Evolutionary conservation across 192 early-diverging fungal species (phyloP).

Genomic region (Backusella macrospora): DNA sequence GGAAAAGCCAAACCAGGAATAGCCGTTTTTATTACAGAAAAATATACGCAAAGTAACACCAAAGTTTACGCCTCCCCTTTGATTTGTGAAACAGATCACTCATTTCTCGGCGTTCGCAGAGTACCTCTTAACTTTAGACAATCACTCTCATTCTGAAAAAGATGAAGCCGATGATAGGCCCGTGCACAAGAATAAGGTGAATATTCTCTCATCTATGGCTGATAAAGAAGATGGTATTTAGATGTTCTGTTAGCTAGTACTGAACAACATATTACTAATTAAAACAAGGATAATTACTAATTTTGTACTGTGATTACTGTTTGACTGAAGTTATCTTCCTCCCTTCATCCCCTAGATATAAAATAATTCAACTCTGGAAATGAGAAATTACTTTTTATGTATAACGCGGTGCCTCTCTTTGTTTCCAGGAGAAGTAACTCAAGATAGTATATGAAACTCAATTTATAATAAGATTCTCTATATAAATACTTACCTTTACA

Average conservation of each 20-base stretch:
- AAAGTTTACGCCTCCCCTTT: slow-evolving; percentile 10
- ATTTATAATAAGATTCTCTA: too few species aligned
- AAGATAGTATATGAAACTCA: too few species aligned
- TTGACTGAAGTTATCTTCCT: too few species aligned
- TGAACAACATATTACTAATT: too few species aligned
- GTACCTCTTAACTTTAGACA: not conserved
- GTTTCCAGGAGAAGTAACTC: too few species aligned
- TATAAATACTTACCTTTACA: too few species aligned
- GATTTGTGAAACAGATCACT: slow-evolving; percentile 1
- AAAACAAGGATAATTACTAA: too few species aligned
- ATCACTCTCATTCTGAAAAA: not conserved
- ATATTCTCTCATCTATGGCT: not conserved
- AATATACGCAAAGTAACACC: not conserved
- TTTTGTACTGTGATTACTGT: too few species aligned
- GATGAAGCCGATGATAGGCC: slow-evolving; percentile 1
- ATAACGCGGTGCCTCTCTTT: too few species aligned
- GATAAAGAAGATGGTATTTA: not conserved
- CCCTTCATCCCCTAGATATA: too few species aligned
- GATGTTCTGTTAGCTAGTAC: not conserved
- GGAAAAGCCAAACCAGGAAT: slow-evolving; percentile 6
- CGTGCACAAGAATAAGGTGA: not conserved
- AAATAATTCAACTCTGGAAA: too few species aligned
- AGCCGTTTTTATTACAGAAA: not conserved
- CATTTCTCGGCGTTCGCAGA: not conserved
- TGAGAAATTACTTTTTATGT: too few species aligned